A percentile compares a stretch with the other conserved stretches of the same genome.
Conservation (phyloP, 2,329 filamentous ascomycete genomes). For the Coniochaeta prunicola region DNA sequence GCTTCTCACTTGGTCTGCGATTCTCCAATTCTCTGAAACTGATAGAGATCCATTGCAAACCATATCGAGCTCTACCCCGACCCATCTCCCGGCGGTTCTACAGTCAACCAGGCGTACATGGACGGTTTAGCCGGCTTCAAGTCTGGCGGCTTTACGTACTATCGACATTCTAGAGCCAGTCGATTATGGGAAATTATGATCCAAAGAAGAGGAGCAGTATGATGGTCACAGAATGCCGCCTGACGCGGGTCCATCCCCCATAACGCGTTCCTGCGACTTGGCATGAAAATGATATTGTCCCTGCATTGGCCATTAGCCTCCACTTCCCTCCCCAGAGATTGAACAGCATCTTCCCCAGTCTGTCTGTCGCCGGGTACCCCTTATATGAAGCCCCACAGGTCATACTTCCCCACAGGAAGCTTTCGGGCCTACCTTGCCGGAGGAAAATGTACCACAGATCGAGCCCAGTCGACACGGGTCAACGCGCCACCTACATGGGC, state of each 20-base stretch:
- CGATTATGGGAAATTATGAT: background rate
- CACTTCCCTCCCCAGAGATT: background rate
- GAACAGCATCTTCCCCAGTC: background rate
- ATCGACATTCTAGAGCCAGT: background rate
- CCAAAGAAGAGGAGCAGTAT: conserved; percentile 8
- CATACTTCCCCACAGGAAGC: conserved; percentile 5
- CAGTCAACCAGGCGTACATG: no score
- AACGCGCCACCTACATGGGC: conserved; percentile 1
- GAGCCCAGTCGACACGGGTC: background rate
- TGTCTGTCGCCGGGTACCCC: background rate
- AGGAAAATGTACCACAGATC: background rate
- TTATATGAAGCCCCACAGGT: conserved; percentile 5
- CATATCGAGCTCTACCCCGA: background rate
- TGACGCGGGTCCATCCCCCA: conserved; percentile 11
- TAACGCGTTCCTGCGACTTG: conserved; percentile 7
- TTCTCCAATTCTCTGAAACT: background rate
- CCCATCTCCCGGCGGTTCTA: background rate
- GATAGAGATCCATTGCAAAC: background rate
- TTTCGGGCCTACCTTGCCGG: conserved; percentile 11
- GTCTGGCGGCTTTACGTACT: background rate
- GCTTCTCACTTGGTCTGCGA: background rate
- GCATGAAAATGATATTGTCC: background rate
- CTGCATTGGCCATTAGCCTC: background rate
- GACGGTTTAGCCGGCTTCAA: background rate
- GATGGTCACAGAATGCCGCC: conserved; percentile 8